Base-by-base conservation (phyloP, 805 yeast genomes). In the Scheffersomyces coipomensis region DNA sequence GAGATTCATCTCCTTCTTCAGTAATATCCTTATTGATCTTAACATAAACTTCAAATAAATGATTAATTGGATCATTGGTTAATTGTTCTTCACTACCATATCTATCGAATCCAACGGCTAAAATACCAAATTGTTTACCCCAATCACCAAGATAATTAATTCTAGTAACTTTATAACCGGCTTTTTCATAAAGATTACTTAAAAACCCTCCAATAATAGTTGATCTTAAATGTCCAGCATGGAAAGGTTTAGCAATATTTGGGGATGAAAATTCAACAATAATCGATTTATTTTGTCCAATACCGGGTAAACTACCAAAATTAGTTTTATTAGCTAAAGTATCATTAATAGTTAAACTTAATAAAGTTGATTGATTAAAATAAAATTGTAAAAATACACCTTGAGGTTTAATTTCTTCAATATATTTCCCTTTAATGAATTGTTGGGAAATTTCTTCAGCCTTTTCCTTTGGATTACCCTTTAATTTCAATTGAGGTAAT, bases 211-310 rank as follows among this genome's bases (percentile, higher is more conserved):
- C 99, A 60, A 93, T 93, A 58, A 93, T 93, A 33, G 99, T 93
- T 23, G 96, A 86, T 68, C 99, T 84, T 65, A 93, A 79, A 65
- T 93, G 99, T 44, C 99, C 99, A 39, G 99, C 99, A 61, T 93
- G 99, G 85, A 93, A 93, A 10, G 99, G 99, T 69, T 93, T 93
- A 49, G 99, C 99, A 57, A 93, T 91, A 66, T 93, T 93, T 48
- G 99, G 99, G 25, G 98, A 90, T 2, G 97, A 88, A 57, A 93
- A 93, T 65, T 93, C 99, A 52, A 93, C 76, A 33, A 89, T 54
- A 13, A 85, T 74, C 46, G 73, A 83, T 68, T 88, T 85, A 68
- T 88, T 84, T 13, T 27, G 6, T 47, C 80, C 81, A 29, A 66
- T 65, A 42, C 93, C 97, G 35, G 89, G 87, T 51, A 83, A 71